These are phyloP conservation scores for Chlamydomonas sp. DNA, from an alignment of 139 green algal species.

Conservation along the genomic window DNA sequence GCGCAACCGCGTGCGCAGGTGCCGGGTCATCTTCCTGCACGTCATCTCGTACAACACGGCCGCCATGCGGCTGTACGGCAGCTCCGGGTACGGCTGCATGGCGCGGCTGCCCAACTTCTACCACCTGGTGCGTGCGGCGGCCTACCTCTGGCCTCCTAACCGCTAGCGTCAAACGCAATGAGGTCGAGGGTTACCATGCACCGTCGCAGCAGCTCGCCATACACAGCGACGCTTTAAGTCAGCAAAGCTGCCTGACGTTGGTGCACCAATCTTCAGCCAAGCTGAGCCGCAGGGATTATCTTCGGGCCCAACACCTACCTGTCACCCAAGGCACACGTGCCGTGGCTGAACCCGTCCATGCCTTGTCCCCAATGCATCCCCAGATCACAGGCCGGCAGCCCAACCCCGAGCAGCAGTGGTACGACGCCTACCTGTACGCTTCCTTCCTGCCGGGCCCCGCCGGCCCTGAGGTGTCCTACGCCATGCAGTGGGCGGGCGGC, in stretches of 20 bases:
- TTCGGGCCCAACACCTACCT: too few relatives aligned
- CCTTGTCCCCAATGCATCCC: neutral
- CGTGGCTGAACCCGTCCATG: too few relatives aligned
- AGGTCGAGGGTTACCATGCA: neutral
- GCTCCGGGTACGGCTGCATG: slow-evolving; percentile 33
- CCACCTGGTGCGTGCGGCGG: neutral
- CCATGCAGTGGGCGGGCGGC: slow-evolving; percentile 37
- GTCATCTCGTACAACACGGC: slow-evolving; percentile 58
- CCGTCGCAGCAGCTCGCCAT: neutral
- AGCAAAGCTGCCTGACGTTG: neutral
- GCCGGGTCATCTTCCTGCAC: slow-evolving; percentile 52
- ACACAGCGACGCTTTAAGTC: neutral
- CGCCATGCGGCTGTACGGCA: slow-evolving; percentile 52
- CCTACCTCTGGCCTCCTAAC: neutral
- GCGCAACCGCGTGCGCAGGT: slow-evolving; percentile 28
- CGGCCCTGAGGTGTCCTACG: neutral
- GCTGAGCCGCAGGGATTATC: neutral
- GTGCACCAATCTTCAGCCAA: neutral
- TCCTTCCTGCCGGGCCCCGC: slow-evolving; percentile 19
- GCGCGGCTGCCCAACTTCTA: slow-evolving; percentile 46
- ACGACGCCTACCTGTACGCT: slow-evolving; percentile 50
- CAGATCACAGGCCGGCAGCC: slow-evolving; percentile 32
- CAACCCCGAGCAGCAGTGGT: slow-evolving; percentile 20
- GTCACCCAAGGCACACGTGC: too few relatives aligned
- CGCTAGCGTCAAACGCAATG: neutral